Base-by-base conservation (phyloP, 1,139 yeast species). In the Candida albicans region DNA sequence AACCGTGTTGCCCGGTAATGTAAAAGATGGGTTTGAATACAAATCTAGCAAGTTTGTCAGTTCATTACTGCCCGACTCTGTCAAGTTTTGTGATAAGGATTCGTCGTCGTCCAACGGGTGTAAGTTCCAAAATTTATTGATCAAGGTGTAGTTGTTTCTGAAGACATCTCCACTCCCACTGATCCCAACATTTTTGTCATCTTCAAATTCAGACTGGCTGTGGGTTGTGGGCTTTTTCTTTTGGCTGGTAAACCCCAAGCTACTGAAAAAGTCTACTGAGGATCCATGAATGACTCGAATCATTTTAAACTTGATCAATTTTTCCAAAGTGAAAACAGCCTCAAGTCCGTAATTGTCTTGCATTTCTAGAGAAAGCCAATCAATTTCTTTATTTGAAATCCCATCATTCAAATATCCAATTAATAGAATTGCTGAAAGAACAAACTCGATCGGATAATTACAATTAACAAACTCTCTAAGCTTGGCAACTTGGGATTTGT, bases 351-450 rank as follows among this genome's bases (percentile, higher is more conserved):
- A 86, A 39, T 77, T 73, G 43, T 79, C 81, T 14, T 79, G 58
- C 4, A 85, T 61, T 44, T 77, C 82, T 8, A 62, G 67, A 41
- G 75, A 70, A 18, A 87, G 57, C 15, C 53, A 53, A 3, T 75
- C 79, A 50, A 77, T 72, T 50, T 85, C 90, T 44, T 70, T 76
- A 40, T 75, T 83, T 44, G 78, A 74, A 29, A 88, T 61, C 0
- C 96, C 96, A 39, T 79, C 81, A 52, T 82, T 79, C 8, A 80
- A 73, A 11, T 82, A 65, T 4, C 85, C 76, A 3, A 85, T 75
- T 15, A 87, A 56, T 1, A 79, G 66, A 2, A 84, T 49, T 3
- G 82, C 59, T 33, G 84, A 70, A 27, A 84, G 50, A 0, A 81
- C 65, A 36, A 77, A 61, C 1, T 71, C 66, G 2, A 61, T 55